Conservation (phyloP, 345 rosid genomes). For the Acer yangbiense region DNA sequence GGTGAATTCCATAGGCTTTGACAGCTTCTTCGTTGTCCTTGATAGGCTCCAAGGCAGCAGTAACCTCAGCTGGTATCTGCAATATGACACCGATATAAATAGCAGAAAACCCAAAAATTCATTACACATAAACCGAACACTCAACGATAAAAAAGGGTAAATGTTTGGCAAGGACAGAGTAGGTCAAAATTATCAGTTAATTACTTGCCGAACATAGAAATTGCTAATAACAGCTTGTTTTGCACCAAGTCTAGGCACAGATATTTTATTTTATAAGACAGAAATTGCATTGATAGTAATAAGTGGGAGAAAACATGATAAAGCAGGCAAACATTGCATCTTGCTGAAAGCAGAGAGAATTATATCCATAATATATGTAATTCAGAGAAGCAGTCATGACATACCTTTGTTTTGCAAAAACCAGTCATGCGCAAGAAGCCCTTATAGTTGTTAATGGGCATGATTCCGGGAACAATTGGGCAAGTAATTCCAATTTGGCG, state of each 20-base stretch:
- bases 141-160: background rate
- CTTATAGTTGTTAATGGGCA: constrained; percentile 94
- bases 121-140: background rate
- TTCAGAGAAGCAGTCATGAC: background rate
- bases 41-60: constrained; percentile 91
- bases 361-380: background rate
- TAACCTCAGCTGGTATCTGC: constrained; percentile 83
- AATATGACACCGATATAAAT: constrained; percentile 16
- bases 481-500: constrained; percentile 83
- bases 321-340: background rate
- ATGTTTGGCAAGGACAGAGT: background rate
- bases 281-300: background rate
- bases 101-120: constrained; percentile 2
- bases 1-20: constrained; percentile 87
- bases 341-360: background rate
- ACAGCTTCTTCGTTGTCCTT: constrained; percentile 98
- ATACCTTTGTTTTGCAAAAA: constrained; percentile 93
- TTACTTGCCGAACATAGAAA: background rate
- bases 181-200: background rate
- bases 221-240: background rate
- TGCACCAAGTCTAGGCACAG: no score
- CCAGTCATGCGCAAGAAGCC: constrained; percentile 96
- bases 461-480: constrained; percentile 95
- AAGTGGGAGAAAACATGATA: background rate
- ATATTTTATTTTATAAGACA: no score